A percentile compares a stretch with the other conserved stretches of the same genome.
phyloP scores from a whole-genome alignment of 2,329 filamentous ascomycete species.

The Fusarium sp. region DNA sequence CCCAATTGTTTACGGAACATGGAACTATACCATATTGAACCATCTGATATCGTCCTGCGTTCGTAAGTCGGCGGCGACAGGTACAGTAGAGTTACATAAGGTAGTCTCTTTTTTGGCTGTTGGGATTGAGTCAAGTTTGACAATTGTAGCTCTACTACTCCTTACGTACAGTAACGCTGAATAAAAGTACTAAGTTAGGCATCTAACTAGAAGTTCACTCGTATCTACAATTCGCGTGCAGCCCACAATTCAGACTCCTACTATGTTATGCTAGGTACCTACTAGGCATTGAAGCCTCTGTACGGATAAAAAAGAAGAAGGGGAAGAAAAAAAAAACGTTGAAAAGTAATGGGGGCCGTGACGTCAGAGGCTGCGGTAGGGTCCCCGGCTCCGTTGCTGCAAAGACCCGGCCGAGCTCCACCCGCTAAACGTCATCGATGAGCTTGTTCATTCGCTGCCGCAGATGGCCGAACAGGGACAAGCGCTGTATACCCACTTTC shows the following conservation, averaged over 20 bases:
- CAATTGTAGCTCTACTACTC: neutral
- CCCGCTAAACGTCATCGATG: constrained; percentile 37
- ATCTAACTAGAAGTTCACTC: neutral
- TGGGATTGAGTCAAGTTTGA: neutral
- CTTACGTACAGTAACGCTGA: neutral
- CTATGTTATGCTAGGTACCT: neutral
- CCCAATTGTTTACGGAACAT: neutral
- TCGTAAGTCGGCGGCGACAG: neutral
- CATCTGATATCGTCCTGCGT: neutral
- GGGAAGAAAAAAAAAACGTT: constrained; percentile 14
- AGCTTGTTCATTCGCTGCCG: constrained; percentile 32
- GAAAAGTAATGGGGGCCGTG: constrained; percentile 24
- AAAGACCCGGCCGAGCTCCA: constrained; percentile 38
- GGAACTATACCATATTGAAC: constrained; percentile 4
- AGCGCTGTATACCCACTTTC: neutral
- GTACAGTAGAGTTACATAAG: neutral
- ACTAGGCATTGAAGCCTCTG: neutral
- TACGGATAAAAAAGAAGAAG: neutral
- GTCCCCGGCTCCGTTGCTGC: constrained; percentile 33
- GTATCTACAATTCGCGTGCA: constrained; percentile 1
- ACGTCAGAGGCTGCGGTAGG: constrained; percentile 43
- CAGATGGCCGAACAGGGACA: constrained; percentile 18
- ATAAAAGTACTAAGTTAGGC: neutral
- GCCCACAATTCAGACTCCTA: neutral
- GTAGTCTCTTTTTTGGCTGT: neutral